A percentile compares a stretch with the other conserved stretches of the same genome.
Conservation (phyloP, 2,329 filamentous ascomycete species). For the Colletotrichum sublineola region DNA sequence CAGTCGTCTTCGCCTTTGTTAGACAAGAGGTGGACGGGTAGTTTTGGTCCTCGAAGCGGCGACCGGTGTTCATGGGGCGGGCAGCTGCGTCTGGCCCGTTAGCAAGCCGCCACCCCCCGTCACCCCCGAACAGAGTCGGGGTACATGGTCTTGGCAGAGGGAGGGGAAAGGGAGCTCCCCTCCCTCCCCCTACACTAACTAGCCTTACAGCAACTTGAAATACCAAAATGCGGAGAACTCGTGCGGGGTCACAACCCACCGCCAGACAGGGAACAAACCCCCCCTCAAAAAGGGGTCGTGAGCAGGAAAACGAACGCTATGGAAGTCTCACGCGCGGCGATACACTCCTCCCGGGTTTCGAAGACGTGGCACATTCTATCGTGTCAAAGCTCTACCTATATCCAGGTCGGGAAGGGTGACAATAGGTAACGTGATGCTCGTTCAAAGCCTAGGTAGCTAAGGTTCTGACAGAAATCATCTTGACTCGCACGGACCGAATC, state of each 20-base stretch:
- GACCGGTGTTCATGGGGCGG: background rate
- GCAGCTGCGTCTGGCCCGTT: constrained; percentile 19
- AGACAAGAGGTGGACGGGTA: background rate
- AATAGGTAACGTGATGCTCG: background rate
- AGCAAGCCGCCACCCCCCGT: background rate
- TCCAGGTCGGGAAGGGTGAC: background rate
- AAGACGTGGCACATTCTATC: background rate
- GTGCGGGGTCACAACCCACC: constrained; percentile 30
- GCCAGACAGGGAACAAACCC: constrained; percentile 30
- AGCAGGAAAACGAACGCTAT: background rate
- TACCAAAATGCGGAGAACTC: constrained; percentile 40
- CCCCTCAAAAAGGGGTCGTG: constrained; percentile 2
- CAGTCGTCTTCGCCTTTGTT: background rate
- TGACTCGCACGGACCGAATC: background rate
- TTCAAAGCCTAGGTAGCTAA: background rate
- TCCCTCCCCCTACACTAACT: background rate
- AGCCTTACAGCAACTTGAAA: constrained; percentile 11
- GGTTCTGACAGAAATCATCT: background rate
- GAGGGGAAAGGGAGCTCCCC: constrained; percentile 9
- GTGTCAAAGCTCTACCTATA: background rate
- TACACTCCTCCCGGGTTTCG: background rate
- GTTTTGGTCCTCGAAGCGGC: background rate
- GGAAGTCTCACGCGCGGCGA: background rate
- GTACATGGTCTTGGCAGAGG: constrained; percentile 34
- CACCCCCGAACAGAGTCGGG: constrained; percentile 9